Evolutionary conservation across 495 filamentous ascomycete species (phyloP).

Genomic region (Hypoxylon perforatum): DNA sequence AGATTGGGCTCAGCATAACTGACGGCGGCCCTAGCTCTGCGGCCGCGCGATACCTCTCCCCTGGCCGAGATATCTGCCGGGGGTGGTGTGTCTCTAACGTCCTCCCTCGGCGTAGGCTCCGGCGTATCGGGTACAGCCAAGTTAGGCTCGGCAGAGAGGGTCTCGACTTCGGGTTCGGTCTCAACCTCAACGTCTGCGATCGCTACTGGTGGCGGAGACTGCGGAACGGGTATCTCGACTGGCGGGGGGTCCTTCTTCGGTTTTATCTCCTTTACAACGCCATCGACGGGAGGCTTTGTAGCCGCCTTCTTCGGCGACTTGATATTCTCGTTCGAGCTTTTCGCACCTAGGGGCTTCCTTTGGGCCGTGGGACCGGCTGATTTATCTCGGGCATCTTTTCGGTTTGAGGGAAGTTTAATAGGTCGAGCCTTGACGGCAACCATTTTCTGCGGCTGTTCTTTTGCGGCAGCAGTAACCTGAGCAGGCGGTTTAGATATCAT

Average conservation of each 20-base stretch:
- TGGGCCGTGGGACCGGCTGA: constrained; percentile 18
- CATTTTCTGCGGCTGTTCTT: constrained; percentile 34
- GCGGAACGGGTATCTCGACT: constrained; percentile 40
- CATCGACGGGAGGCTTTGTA: constrained; percentile 39
- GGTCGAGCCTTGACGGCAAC: constrained; percentile 26
- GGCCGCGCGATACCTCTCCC: constrained; percentile 65
- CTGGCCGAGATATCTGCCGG: constrained; percentile 63
- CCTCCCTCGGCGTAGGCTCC: constrained; percentile 38
- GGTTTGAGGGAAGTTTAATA: constrained; percentile 42
- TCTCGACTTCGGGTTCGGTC: constrained; percentile 46
- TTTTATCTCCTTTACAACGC: constrained; percentile 37
- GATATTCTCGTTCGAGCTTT: constrained; percentile 60
- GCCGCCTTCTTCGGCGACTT: constrained; percentile 53
- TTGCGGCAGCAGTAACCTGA: constrained; percentile 4
- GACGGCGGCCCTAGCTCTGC: constrained; percentile 72
- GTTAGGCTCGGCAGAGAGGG: constrained; percentile 43
- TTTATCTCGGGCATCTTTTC: constrained; percentile 44
- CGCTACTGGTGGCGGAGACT: constrained; percentile 22
- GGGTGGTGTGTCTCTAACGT: constrained; percentile 65
- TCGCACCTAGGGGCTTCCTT: constrained; percentile 56
- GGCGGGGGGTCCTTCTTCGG: constrained; percentile 24
- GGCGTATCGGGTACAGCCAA: constrained; percentile 52
- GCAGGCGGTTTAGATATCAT: constrained; percentile 16
- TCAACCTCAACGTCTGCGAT: constrained; percentile 45
- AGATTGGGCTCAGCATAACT: constrained; percentile 91